Conservation (phyloP, 768 basidiomycete genomes). For the Dioszegia aurantiaca region DNA sequence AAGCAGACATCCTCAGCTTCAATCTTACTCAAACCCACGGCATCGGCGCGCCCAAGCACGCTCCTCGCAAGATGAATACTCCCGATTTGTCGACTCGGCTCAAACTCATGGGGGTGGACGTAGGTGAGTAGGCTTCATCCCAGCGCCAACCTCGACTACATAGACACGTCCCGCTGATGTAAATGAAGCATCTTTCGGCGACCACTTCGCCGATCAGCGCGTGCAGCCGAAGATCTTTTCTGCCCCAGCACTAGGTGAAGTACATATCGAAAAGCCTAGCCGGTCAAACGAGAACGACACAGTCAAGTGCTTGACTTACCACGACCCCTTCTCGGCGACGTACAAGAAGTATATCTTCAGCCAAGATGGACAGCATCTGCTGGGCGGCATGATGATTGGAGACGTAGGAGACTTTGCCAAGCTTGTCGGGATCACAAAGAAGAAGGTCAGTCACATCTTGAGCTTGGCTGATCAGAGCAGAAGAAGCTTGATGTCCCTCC, state of each 20-base stretch:
- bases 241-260: slow-evolving; percentile 22
- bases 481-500: slow-evolving; percentile 67
- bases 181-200: slow-evolving; percentile 57
- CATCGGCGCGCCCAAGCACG: slow-evolving; percentile 52
- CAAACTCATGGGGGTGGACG: slow-evolving; percentile 64
- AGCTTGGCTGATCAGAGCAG: slow-evolving; percentile 34
- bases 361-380: slow-evolving; percentile 66
- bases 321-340: slow-evolving; percentile 67
- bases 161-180: no score
- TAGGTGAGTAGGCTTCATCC: no score
- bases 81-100: slow-evolving; percentile 72
- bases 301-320: slow-evolving; percentile 64
- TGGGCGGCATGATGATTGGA: slow-evolving; percentile 80
- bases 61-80: slow-evolving; percentile 59
- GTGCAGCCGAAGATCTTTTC: slow-evolving; percentile 32
- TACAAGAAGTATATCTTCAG: slow-evolving; percentile 78
- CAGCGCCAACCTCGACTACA: no score
- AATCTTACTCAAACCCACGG: slow-evolving; percentile 64
- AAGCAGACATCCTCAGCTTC: slow-evolving; percentile 72
- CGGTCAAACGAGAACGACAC: slow-evolving; percentile 52
- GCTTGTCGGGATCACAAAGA: slow-evolving; percentile 67
- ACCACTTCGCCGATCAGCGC: slow-evolving; percentile 65
- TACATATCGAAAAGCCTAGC: slow-evolving; percentile 20
- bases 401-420: slow-evolving; percentile 68
- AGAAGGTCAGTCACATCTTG: slow-evolving; percentile 57